Conservation (phyloP, 768 basidiomycete genomes). For the Mycena alexandri region DNA sequence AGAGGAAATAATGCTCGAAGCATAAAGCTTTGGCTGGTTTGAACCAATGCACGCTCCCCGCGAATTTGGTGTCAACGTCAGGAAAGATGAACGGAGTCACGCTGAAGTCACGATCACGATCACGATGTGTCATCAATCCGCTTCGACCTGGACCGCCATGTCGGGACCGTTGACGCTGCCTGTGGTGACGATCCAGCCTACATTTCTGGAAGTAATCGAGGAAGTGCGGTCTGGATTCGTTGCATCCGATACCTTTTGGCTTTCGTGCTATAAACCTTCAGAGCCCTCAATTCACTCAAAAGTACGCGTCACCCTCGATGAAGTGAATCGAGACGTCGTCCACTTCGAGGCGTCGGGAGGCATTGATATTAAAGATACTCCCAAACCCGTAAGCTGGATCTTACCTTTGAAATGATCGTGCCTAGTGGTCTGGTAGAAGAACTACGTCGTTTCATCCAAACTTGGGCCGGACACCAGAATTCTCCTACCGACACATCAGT, state of each 20-base stretch:
- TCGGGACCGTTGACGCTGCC: constrained; percentile 51
- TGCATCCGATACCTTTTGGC: constrained; percentile 75
- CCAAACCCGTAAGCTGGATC: constrained; percentile 35
- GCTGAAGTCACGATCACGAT: constrained; percentile 2
- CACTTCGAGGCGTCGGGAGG: constrained; percentile 61
- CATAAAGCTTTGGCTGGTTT: constrained; percentile 7
- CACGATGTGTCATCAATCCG: background rate
- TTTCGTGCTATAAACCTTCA: constrained; percentile 75
- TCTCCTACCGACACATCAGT: constrained; percentile 64
- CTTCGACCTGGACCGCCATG: constrained; percentile 21
- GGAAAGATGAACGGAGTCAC: background rate
- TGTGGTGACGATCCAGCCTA: constrained; percentile 70
- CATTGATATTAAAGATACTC: constrained; percentile 50
- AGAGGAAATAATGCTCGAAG: background rate
- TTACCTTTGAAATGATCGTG: constrained; percentile 42
- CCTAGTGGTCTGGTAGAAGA: constrained; percentile 45
- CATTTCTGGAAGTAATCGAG: constrained; percentile 68
- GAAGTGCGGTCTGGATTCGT: constrained; percentile 74
- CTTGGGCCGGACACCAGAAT: constrained; percentile 61
- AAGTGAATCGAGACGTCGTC: constrained; percentile 64
- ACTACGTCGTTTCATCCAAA: constrained; percentile 61
- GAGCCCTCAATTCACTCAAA: constrained; percentile 75
- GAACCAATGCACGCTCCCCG: too few relatives aligned
- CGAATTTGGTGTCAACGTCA: too few relatives aligned
- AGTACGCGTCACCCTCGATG: constrained; percentile 65